A percentile compares a stretch with the other conserved stretches of the same genome.
phyloP scores from a whole-genome alignment of 306 rosid genomes.

The Quercus mongolica region DNA sequence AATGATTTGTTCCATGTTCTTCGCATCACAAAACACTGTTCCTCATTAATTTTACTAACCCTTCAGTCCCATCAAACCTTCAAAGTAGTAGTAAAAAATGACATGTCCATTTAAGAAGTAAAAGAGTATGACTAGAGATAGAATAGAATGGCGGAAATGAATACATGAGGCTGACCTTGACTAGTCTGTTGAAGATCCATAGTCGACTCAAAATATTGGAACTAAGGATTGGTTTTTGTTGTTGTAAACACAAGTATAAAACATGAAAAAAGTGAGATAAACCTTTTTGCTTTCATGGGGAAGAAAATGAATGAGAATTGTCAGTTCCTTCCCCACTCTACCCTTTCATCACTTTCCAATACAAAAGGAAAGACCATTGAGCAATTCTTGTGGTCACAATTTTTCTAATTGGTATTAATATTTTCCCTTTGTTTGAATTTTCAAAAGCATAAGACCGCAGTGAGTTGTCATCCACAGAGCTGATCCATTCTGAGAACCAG shows the following conservation, averaged over 20 bases:
- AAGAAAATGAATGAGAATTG: not conserved
- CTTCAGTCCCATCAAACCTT: not conserved
- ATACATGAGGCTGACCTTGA: too few species aligned
- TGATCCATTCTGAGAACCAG: constrained; percentile 25
- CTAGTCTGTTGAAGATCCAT: too few species aligned
- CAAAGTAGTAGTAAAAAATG: not conserved
- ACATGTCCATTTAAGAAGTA: too few species aligned
- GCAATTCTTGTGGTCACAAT: constrained; percentile 3
- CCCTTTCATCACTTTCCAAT: not conserved
- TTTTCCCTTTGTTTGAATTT: constrained; percentile 8
- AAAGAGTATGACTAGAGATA: too few species aligned
- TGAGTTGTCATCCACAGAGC: constrained; percentile 19
- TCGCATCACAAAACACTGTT: not conserved
- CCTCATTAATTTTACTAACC: not conserved
- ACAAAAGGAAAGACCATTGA: not conserved
- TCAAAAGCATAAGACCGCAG: constrained; percentile 13
- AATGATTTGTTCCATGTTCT: not conserved
- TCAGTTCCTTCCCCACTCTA: not conserved
- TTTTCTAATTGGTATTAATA: not conserved
- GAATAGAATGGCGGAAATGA: too few species aligned
- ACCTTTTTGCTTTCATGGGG: not conserved
- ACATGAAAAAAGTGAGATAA: too few species aligned
- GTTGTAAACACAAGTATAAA: too few species aligned
- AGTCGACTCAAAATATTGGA: too few species aligned
- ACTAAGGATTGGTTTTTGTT: too few species aligned